These are phyloP conservation scores for Alternaria postmessia DNA, from an alignment of 2,329 filamentous ascomycete species.

Conservation along the genomic window DNA sequence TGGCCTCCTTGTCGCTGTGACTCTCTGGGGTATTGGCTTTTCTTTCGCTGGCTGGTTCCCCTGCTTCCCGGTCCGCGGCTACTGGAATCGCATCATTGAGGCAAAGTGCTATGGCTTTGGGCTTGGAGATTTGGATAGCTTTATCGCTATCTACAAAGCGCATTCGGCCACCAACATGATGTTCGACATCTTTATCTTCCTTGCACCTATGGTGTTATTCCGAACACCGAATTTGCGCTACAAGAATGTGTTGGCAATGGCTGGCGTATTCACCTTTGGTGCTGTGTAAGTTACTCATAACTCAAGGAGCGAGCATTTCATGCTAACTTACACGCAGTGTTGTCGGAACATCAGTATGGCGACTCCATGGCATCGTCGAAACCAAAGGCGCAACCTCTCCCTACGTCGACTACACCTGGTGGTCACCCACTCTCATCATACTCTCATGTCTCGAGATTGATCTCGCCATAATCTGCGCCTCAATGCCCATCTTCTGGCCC, in stretches of 20 bases:
- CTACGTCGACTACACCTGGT: slow-evolving; percentile 46
- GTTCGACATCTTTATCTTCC: slow-evolving; percentile 45
- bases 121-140: slow-evolving; percentile 23
- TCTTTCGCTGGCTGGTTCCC: slow-evolving; percentile 43
- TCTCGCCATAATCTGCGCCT: slow-evolving; percentile 46
- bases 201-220: slow-evolving; percentile 44
- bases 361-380: slow-evolving; percentile 39
- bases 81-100: slow-evolving; percentile 31
- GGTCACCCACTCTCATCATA: slow-evolving; percentile 35
- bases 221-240: slow-evolving; percentile 32
- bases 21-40: slow-evolving; percentile 43
- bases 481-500: slow-evolving; percentile 50
- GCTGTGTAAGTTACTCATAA: slow-evolving; percentile 35
- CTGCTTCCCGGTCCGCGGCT: slow-evolving; percentile 37
- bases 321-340: slow-evolving; percentile 34
- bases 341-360: slow-evolving; percentile 41
- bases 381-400: slow-evolving; percentile 41
- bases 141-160: slow-evolving; percentile 36
- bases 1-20: slow-evolving; percentile 30
- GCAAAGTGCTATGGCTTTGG: slow-evolving; percentile 44
- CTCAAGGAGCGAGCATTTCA: no score
- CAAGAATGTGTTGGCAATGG: slow-evolving; percentile 41
- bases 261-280: slow-evolving; percentile 44
- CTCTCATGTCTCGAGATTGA: slow-evolving; percentile 45
- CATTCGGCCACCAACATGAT: slow-evolving; percentile 47